Evolutionary conservation across 2,329 filamentous ascomycete genomes (phyloP).

Genomic region (Hypoxylon sp.): DNA sequence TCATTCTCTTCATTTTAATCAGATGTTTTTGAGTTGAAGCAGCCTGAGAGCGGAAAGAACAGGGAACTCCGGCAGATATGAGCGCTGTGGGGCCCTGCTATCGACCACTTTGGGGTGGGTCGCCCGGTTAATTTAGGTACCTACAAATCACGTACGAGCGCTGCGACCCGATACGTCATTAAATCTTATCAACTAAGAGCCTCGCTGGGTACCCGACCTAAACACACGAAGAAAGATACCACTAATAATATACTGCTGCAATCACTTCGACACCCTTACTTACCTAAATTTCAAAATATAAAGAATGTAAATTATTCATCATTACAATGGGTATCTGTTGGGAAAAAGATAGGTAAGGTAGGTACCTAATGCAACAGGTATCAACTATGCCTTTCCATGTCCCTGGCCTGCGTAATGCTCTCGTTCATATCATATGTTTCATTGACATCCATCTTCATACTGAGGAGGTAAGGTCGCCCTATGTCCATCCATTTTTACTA

Average conservation of each 20-base stretch:
- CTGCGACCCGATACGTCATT: slow-evolving; percentile 12
- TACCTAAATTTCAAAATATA: background rate
- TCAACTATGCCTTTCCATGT: slow-evolving; percentile 15
- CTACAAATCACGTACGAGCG: background rate
- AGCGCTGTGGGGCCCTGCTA: slow-evolving; percentile 8
- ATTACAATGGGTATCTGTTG: slow-evolving; percentile 37
- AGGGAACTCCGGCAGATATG: slow-evolving; percentile 3
- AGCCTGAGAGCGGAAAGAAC: background rate
- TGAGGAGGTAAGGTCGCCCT: slow-evolving; percentile 30
- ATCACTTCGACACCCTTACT: too few species aligned
- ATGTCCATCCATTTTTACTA: slow-evolving; percentile 12
- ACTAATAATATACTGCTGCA: too few species aligned
- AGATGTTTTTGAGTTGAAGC: slow-evolving; percentile 9
- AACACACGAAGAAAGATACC: background rate
- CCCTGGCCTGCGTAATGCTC: slow-evolving; percentile 11
- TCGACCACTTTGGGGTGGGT: background rate
- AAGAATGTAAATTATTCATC: slow-evolving; percentile 11
- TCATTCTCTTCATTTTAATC: slow-evolving; percentile 17
- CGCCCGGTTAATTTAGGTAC: slow-evolving; percentile 10
- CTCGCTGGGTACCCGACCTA: too few species aligned
- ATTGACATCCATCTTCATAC: background rate
- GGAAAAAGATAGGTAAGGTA: background rate
- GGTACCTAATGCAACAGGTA: too few species aligned
- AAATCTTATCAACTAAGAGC: background rate
- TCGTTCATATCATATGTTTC: slow-evolving; percentile 13